phyloP scores from a whole-genome alignment of 371 early-diverging fungal species.

The Mortierella sp. region DNA sequence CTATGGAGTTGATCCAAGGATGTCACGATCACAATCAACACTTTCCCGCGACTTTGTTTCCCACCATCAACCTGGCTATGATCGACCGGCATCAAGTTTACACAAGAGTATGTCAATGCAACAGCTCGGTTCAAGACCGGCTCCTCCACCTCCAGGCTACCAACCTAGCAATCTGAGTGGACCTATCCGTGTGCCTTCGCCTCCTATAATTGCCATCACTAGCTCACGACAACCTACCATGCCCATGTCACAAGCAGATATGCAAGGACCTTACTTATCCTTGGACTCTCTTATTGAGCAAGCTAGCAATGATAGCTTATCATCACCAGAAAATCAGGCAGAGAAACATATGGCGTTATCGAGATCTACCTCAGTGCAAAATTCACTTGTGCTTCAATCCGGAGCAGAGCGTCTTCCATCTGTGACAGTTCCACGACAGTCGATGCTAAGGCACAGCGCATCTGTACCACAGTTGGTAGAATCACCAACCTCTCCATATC shows the following conservation, averaged over 20 bases:
- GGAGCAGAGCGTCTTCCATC: constrained; percentile 28
- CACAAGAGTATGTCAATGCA: constrained; percentile 33
- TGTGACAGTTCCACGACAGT: constrained; percentile 20
- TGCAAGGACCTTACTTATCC: constrained; percentile 18
- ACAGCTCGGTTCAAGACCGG: constrained; percentile 31
- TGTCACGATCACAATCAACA: constrained; percentile 23
- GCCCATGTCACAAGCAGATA: constrained; percentile 8
- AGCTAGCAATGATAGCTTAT: neutral
- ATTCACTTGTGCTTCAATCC: constrained; percentile 17
- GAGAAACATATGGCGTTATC: neutral
- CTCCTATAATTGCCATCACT: constrained; percentile 1
- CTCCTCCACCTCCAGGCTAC: constrained; percentile 30
- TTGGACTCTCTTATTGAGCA: constrained; percentile 14
- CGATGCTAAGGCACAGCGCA: constrained; percentile 37
- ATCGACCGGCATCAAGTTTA: neutral
- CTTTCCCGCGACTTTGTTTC: constrained; percentile 5
- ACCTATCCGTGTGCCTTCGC: constrained; percentile 4
- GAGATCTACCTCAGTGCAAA: neutral
- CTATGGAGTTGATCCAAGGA: neutral
- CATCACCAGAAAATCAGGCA: neutral
- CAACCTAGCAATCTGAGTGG: neutral
- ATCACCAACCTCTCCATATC: neutral
- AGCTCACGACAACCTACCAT: neutral
- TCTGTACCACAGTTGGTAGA: constrained; percentile 29
- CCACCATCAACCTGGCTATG: neutral